These are phyloP conservation scores for Schwanniomyces etchellsii DNA, from an alignment of 1,139 yeast species.

Conservation along the genomic window DNA sequence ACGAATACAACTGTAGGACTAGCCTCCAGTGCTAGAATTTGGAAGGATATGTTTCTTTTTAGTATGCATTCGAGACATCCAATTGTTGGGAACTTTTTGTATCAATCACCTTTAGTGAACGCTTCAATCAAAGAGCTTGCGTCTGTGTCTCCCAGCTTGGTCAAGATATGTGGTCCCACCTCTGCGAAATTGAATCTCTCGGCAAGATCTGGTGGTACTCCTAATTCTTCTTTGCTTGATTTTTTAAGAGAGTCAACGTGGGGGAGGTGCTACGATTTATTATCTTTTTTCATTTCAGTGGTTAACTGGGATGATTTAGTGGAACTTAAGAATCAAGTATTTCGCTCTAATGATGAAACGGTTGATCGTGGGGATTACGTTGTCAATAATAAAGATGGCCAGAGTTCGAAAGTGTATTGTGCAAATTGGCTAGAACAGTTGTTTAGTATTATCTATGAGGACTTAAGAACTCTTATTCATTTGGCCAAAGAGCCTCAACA, in stretches of 20 bases:
- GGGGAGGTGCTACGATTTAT: conserved; percentile 38
- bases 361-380: conserved; percentile 10
- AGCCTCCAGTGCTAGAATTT: conserved; percentile 26
- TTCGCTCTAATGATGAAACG: conserved; percentile 6
- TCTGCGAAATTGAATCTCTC: conserved; percentile 23
- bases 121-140: conserved; percentile 30
- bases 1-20: conserved; percentile 4
- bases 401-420: conserved; percentile 14
- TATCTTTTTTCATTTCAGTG: conserved; percentile 31
- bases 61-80: conserved; percentile 33
- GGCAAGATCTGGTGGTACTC: conserved; percentile 27
- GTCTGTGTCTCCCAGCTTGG: conserved; percentile 29
- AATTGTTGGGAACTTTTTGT: conserved; percentile 27
- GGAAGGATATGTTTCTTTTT: conserved; percentile 28
- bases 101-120: conserved; percentile 31
- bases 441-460: conserved; percentile 33
- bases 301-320: conserved; percentile 38
- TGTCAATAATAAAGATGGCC: conserved; percentile 13
- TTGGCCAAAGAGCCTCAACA: conserved; percentile 27
- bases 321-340: conserved; percentile 17
- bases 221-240: conserved; percentile 26
- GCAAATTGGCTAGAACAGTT: conserved; percentile 38
- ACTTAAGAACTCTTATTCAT: conserved; percentile 26
- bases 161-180: conserved; percentile 24
- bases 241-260: conserved; percentile 33